Evolutionary conservation across 257 asterid genomes (phyloP), one percentile per base, ranked within the genome.

Genomic region (Datura wrightii): DNA sequence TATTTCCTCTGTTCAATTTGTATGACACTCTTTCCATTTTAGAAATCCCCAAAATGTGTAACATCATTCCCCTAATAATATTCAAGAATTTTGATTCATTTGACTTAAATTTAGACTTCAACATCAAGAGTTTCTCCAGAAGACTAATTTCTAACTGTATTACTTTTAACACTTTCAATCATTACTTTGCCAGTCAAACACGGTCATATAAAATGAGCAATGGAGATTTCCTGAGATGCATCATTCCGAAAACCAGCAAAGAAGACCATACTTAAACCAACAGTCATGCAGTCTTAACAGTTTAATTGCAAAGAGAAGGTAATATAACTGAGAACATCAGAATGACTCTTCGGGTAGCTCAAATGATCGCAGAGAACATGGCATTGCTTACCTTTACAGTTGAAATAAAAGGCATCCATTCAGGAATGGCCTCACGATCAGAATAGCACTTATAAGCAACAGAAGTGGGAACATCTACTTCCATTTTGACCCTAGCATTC

Each of bases 321-420:
- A 48, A 6, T 31, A 13, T 24, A 74, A 11, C 24, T 24, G 14
- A 5, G n/a, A 76, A 48, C 14, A 24, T 3, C 13, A 48, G 24
- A 50, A 13, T 72, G 42, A n/a, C 1, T 48, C 6, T 18, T 24
- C 18, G 8, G 1, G 6, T 72, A 46, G 42, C 58, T 46, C 59
- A 10, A 72, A 3, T 34, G 42, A 24, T 24, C 2, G 1, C n/a
- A 24, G 80, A 71, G n/a, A 44, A 46, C 44, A 16, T 62, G 70
- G 0, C 66, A 58, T 24, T 19, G 79, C 84, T 36, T 72, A 92
- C 99, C 97, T 92, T 90, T 5, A 95, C 99, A 15, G 97, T 71
- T 16, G 98, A 93, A 91, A 96, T 96, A 90, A 96, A 96, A 8
- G 99, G 99, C 99, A 96, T 94, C 99, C 99, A 96, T 71, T 89